phyloP scores from a whole-genome alignment of 2,329 filamentous ascomycete species.

The Parafenestella ontariensis region DNA sequence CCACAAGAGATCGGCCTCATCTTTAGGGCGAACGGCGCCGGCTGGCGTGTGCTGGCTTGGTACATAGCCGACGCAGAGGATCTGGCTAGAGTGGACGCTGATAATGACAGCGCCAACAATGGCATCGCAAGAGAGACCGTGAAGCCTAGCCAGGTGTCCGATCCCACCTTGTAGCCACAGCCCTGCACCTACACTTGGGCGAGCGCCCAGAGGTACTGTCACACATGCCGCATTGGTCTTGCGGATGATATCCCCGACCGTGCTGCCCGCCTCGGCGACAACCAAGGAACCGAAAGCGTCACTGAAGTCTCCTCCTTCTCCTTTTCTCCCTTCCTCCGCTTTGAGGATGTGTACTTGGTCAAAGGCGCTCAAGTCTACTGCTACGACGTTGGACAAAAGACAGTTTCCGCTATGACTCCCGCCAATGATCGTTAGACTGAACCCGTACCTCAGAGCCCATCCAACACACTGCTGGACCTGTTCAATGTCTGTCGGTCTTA shows the following conservation, averaged over 20 bases:
- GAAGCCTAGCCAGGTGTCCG: conserved; percentile 62
- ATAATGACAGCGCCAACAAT: conserved; percentile 68
- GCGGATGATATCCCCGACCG: conserved; percentile 60
- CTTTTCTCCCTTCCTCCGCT: conserved; percentile 16
- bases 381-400: conserved; percentile 59
- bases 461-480: conserved; percentile 63
- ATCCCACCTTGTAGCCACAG: conserved; percentile 71
- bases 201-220: conserved; percentile 65
- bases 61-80: conserved; percentile 62
- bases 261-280: conserved; percentile 64
- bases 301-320: conserved; percentile 24
- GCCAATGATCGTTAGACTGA: conserved; percentile 60
- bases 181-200: conserved; percentile 69
- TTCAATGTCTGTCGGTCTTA: conserved; percentile 55
- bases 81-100: conserved; percentile 55
- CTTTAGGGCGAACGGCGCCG: conserved; percentile 52
- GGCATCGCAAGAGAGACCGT: conserved; percentile 66
- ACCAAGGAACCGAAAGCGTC: conserved; percentile 48
- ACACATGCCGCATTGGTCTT: conserved; percentile 57
- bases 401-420: conserved; percentile 69
- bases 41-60: conserved; percentile 55
- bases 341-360: conserved; percentile 56
- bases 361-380: conserved; percentile 67
- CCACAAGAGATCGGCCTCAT: conserved; percentile 64
- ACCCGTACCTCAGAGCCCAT: conserved; percentile 61